Evolutionary conservation across 768 basidiomycete genomes (phyloP).

Genomic region (Lactarius hengduanensis): DNA sequence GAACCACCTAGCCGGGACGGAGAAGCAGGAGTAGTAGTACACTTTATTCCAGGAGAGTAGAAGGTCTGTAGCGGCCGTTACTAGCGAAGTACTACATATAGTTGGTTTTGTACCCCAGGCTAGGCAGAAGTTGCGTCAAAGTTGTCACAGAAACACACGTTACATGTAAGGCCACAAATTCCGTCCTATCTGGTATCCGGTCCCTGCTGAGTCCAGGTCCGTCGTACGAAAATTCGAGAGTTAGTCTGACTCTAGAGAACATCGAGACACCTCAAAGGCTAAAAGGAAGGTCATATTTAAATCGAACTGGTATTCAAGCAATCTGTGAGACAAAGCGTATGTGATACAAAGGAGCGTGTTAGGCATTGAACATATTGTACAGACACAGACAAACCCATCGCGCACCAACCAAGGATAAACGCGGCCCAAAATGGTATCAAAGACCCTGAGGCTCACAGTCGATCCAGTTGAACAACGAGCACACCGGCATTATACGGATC

Average conservation of each 20-base stretch:
- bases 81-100: background rate
- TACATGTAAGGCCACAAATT: too few relatives aligned
- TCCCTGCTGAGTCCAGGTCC: background rate
- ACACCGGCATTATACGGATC: slow-evolving; percentile 16
- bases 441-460: background rate
- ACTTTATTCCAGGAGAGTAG: too few relatives aligned
- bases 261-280: background rate
- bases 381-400: background rate
- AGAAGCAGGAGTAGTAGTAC: too few relatives aligned
- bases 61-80: too few relatives aligned
- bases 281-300: too few relatives aligned
- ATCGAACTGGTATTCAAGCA: background rate
- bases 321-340: background rate
- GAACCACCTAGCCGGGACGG: too few relatives aligned
- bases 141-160: background rate
- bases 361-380: background rate
- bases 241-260: background rate
- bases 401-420: background rate
- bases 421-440: background rate
- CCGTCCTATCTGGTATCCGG: background rate
- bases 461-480: slow-evolving; percentile 13
- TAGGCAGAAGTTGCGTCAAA: background rate
- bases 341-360: background rate
- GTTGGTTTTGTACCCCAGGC: background rate
- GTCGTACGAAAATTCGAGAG: background rate